A percentile compares a stretch with the other conserved stretches of the same genome.
Conservation (phyloP, 148 eudicot genomes). For the Euryodendron excelsum region DNA sequence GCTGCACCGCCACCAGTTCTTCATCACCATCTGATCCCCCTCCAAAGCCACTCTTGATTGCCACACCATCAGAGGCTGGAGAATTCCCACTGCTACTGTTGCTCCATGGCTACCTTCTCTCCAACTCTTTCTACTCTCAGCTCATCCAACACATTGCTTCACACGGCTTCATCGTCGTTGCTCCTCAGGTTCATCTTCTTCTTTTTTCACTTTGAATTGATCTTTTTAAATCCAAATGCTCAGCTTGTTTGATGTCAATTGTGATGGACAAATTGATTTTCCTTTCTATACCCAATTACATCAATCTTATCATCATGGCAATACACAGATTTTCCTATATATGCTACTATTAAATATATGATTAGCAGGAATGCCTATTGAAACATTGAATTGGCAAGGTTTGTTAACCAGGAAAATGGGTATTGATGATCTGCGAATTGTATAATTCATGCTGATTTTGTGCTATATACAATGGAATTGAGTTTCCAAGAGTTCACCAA, state of each 20-base stretch:
- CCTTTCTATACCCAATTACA: not conserved
- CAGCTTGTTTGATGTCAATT: not conserved
- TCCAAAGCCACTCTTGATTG: constrained; percentile 56
- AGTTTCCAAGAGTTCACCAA: too few relatives aligned
- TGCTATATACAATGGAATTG: too few relatives aligned
- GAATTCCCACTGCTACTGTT: constrained; percentile 50
- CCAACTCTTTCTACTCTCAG: constrained; percentile 66
- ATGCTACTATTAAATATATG: too few relatives aligned
- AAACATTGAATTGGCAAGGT: too few relatives aligned
- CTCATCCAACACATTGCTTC: constrained; percentile 68
- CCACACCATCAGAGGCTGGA: constrained; percentile 42
- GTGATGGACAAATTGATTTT: too few relatives aligned
- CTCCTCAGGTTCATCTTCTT: constrained; percentile 76
- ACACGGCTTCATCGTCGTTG: constrained; percentile 78
- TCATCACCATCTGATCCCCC: constrained; percentile 19
- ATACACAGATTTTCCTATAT: too few relatives aligned
- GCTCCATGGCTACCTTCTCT: constrained; percentile 69
- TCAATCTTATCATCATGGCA: too few relatives aligned
- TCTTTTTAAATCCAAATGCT: not conserved
- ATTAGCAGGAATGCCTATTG: too few relatives aligned
- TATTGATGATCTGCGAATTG: too few relatives aligned
- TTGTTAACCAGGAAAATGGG: too few relatives aligned
- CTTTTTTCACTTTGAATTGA: not conserved
- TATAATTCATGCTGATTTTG: too few relatives aligned
- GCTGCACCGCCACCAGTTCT: not conserved